Base-by-base conservation (phyloP, 345 rosid genomes). In the Limnanthes douglasii region DNA sequence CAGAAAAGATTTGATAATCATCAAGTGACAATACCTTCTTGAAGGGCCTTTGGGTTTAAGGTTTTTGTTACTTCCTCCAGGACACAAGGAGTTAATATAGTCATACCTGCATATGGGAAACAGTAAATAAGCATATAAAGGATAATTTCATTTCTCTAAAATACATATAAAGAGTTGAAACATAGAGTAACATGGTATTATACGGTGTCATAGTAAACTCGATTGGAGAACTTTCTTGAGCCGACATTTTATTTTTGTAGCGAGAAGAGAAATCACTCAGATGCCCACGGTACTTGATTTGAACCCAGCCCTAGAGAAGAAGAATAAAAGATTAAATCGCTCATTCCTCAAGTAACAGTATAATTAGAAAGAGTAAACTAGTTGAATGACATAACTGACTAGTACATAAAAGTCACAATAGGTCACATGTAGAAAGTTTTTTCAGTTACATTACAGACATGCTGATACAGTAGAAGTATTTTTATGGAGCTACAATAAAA, bases 121-220 rank as follows among this genome's bases (percentile, higher is more conserved):
- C n/a, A n/a, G n/a, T n/a, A n/a, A n/a, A n/a, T n/a, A n/a, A n/a
- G n/a, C n/a, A n/a, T n/a, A n/a, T n/a, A n/a, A n/a, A n/a, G n/a
- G n/a, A n/a, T n/a, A n/a, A n/a, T n/a, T n/a, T n/a, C n/a, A n/a
- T n/a, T n/a, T n/a, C n/a, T n/a, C n/a, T n/a, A n/a, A n/a, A n/a
- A n/a, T n/a, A n/a, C n/a, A n/a, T n/a, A n/a, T n/a, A n/a, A n/a
- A n/a, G n/a, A n/a, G n/a, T n/a, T n/a, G n/a, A n/a, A n/a, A n/a
- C n/a, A n/a, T n/a, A n/a, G n/a, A n/a, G n/a, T n/a, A n/a, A n/a
- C 21, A 42, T 31, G 31, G 25, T 5, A 50, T 10, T 74, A 22
- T 65, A 77, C 94, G 70, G 73, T 41, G 33, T 77, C 92, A 90
- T 68, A 21, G 72, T 43, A 59, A 90, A 90, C 21, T 61, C 67